These are phyloP conservation scores for Coemansia sp. DNA, from an alignment of 192 early-diverging fungal species.

Conservation along the genomic window DNA sequence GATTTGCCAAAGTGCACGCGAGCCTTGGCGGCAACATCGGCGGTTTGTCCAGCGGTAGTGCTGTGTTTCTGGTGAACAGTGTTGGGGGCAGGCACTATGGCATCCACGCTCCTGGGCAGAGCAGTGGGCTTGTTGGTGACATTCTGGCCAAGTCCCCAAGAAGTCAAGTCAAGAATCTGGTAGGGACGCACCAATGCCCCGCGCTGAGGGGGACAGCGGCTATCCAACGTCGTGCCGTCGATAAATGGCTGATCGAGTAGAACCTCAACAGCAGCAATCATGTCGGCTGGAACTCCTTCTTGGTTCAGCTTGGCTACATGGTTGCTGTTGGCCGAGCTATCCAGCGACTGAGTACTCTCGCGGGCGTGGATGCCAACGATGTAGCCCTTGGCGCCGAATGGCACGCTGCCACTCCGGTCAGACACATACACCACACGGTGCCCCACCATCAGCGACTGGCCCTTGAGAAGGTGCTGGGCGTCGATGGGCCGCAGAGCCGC, in stretches of 20 bases:
- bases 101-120: conserved; percentile 25
- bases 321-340: conserved; percentile 46
- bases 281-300: conserved; percentile 43
- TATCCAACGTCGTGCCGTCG: conserved; percentile 73
- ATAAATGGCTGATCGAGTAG: conserved; percentile 84
- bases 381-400: conserved; percentile 78
- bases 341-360: conserved; percentile 1
- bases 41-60: conserved; percentile 13
- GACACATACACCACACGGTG: conserved; percentile 79
- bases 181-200: conserved; percentile 67
- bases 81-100: conserved; percentile 21
- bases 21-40: conserved; percentile 20
- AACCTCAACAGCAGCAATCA: conserved; percentile 75
- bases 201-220: conserved; percentile 71
- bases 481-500: conserved; percentile 80
- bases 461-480: conserved; percentile 63
- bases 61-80: neutral
- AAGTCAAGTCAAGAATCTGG: conserved; percentile 72
- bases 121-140: conserved; percentile 16
- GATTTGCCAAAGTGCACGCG: conserved; percentile 9
- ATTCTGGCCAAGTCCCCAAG: conserved; percentile 37
- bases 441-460: conserved; percentile 81
- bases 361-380: conserved; percentile 69
- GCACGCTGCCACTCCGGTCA: conserved; percentile 66
- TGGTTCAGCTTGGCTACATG: conserved; percentile 64